These are phyloP conservation scores for Streptanthus diversifolius DNA, from an alignment of 345 rosid genomes.

Conservation along the genomic window DNA sequence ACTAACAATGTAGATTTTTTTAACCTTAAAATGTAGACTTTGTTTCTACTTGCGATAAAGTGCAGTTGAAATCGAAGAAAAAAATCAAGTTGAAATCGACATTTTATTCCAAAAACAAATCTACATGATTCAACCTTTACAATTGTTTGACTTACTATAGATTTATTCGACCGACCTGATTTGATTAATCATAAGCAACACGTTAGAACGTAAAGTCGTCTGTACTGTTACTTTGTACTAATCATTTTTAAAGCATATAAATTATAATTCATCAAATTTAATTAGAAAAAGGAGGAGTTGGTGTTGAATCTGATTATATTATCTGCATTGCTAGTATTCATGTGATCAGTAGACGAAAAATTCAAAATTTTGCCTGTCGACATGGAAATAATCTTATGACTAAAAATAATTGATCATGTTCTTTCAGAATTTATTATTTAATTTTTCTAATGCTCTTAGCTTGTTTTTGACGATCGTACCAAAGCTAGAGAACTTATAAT, in stretches of 20 bases:
- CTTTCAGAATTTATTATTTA: conserved; percentile 1
- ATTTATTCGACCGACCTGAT: conserved; percentile 39
- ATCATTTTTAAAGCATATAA: neutral
- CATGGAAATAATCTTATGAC: conserved; percentile 26
- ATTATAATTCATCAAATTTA: neutral
- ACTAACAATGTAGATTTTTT: too few species aligned
- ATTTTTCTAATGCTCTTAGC: conserved; percentile 9
- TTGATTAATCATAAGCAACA: conserved; percentile 34
- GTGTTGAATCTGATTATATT: conserved; percentile 37
- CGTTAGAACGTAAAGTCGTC: conserved; percentile 37
- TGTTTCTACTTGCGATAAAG: conserved; percentile 15
- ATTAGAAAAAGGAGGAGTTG: conserved; percentile 27
- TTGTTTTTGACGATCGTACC: conserved; percentile 26
- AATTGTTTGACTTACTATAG: conserved; percentile 30
- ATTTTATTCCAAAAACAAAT: conserved; percentile 17
- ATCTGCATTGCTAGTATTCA: conserved; percentile 32
- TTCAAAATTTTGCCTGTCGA: conserved; percentile 23
- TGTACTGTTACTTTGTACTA: conserved; percentile 33
- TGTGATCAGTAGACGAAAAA: conserved; percentile 27
- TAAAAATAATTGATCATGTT: conserved; percentile 21
- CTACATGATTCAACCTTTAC: conserved; percentile 38
- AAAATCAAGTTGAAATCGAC: conserved; percentile 13
- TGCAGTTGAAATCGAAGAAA: conserved; percentile 1
- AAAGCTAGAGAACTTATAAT: conserved; percentile 27
- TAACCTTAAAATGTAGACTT: neutral